Evolutionary conservation across 495 filamentous ascomycete species (phyloP), one percentile per base, ranked within the genome.

Genomic region (Aspergillus heteromorphus): DNA sequence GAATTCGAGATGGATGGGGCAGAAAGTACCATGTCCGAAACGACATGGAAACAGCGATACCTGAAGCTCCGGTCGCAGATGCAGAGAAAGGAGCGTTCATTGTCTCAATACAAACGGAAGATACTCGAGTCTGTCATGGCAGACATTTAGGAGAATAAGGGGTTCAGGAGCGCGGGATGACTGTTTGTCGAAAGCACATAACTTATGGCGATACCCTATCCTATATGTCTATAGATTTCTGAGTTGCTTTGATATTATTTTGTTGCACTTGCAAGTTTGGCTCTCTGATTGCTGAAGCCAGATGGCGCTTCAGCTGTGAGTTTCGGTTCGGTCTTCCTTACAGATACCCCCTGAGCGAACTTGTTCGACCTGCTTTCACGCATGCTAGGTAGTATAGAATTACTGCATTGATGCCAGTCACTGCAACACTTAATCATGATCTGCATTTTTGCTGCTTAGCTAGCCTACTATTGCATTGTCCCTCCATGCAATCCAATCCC

Each of bases 91-190:
- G 75, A 82, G 19, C 72, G 75, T 16, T 66, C 78, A 60, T 53
- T 79, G 48, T 75, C 70, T 4, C 64, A 72, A 21, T 75, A 82
- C 47, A 79, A 76, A 54, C 73, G 79, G 27, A 80, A 73, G 50
- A 79, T 83, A 16, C 60, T 83, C 6, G 77, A 83, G 59, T 81
- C 79, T 2, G 80, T 83, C 17, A 78, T 83, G 76, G 73, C 73
- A 45, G 74, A 77, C 43, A 67, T 77, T 36, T 77, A 57, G 61
- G n/a, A 17, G 8, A 25, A 1, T 55, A 0, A 13, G 7, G 7
- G 23, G 23, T 7, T 27, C 7, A 7, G 23, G 23, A 7, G 23
- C 7, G 23, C 23, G 23, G 23, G 7, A 3, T 27, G 23, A 27
- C 23, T 27, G 23, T 27, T 7, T 3, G 4, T 7, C 9, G 2